Base-by-base conservation (phyloP, 345 rosid genomes). In the Lepidium africanum region DNA sequence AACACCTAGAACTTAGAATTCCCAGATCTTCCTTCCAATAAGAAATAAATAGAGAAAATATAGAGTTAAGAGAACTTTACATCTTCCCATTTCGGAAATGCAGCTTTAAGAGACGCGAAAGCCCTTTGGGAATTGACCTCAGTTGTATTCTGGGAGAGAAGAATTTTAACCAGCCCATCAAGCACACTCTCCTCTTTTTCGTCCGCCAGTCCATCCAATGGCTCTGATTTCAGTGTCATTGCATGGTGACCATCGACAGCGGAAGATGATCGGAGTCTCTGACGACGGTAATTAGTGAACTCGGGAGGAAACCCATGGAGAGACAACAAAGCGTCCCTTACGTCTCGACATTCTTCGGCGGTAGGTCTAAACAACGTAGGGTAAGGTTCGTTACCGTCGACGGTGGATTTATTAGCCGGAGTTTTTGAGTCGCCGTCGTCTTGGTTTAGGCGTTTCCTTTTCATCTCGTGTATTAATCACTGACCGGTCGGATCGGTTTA, bases 111-210 rank as follows among this genome's bases (percentile, higher is more conserved):
- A 73, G 89, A 86, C 47, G 84, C 75, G 55, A 93, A 93, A 65
- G 97, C 98, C 75, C 80, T 84, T 59, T 41, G 80, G 30, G 92
- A 90, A 79, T 90, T 90, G 56, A 53, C 72, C 76, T 90, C 94
- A 27, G 86, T 84, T 3, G 93, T 92, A 72, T 92, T 92, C 86
- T 90, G 98, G 2, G 98, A 88, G 2, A 92, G 82, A 63, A 90
- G 79, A 6, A 84, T 83, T 74, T 86, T 88, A 11, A 90, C 78
- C 41, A 90, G 71, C 32, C 97, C 98, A 70, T 90, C 96, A 65
- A 93, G 78, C 59, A 93, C 96, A 51, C 79, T 86, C 78, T 88
- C 97, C 16, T 73, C n/a, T 10, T 41, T 69, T 7, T 37, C 69
- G n/a, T 50, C 76, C 25, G 32, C 74, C 32, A 15, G 46, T 7